Percentiles rank a stretch among this genome's conserved stretches.
These are phyloP conservation scores for Pelargonium exstipulatum DNA, from an alignment of 441 rosid genomes.

Conservation along the genomic window DNA sequence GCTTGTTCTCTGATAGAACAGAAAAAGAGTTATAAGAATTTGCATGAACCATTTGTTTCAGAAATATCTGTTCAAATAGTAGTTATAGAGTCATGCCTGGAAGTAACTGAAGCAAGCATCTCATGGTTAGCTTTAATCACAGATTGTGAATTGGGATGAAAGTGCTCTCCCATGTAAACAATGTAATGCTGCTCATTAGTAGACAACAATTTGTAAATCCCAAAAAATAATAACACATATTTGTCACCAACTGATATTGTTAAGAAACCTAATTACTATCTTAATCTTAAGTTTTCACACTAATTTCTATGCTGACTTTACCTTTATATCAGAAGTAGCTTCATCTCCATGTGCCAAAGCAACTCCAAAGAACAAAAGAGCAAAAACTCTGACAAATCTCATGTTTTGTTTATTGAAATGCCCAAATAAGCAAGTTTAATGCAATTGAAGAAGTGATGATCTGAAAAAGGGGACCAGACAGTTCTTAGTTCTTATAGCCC, in stretches of 20 bases:
- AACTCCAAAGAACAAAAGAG: background rate
- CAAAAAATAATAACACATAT: too few relatives aligned
- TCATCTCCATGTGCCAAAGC: background rate
- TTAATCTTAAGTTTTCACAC: too few relatives aligned
- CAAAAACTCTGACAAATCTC: background rate
- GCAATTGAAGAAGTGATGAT: background rate
- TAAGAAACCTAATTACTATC: too few relatives aligned
- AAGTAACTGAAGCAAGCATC: constrained; percentile 13
- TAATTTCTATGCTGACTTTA: background rate
- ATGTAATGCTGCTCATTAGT: constrained; percentile 8
- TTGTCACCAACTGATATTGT: too few relatives aligned
- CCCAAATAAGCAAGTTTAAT: too few relatives aligned
- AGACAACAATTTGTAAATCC: background rate
- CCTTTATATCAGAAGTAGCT: background rate
- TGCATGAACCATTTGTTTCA: background rate
- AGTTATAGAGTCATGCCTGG: constrained; percentile 2
- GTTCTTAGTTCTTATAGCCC: constrained; percentile 4
- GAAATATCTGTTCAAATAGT: background rate
- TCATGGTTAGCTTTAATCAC: constrained; percentile 8
- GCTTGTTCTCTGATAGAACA: background rate
- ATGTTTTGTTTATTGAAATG: background rate
- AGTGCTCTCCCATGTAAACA: constrained; percentile 11
- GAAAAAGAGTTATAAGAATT: background rate
- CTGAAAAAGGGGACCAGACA: background rate
- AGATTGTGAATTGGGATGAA: background rate